These are phyloP conservation scores for Stachybotrys echinatus DNA, from an alignment of 2,329 filamentous ascomycete species.

Conservation along the genomic window DNA sequence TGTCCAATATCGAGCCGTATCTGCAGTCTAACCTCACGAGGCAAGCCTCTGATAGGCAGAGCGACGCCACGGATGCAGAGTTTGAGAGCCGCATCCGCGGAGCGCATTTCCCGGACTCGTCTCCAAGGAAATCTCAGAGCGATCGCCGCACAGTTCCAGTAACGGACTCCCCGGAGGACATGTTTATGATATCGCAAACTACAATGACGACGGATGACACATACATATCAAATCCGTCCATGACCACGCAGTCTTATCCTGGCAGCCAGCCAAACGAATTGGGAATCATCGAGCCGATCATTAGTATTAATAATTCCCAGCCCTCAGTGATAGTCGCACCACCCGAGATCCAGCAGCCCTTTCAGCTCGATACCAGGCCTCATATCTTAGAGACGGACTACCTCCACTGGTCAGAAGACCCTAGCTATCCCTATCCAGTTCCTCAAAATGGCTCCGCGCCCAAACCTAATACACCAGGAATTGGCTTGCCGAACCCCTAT, in stretches of 20 bases:
- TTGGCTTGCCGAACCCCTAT: conserved; percentile 48
- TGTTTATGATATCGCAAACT: conserved; percentile 42
- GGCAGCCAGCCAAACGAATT: conserved; percentile 8
- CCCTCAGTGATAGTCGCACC: conserved; percentile 4
- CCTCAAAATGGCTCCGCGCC: not conserved
- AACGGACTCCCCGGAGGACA: conserved; percentile 29
- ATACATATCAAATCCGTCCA: conserved; percentile 23
- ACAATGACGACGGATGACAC: conserved; percentile 31
- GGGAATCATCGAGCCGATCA: not conserved
- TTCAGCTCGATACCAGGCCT: conserved; percentile 31
- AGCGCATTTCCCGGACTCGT: conserved; percentile 22
- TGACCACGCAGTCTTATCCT: conserved; percentile 20
- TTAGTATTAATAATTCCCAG: not conserved
- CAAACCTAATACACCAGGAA: conserved; percentile 2
- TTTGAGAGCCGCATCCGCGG: conserved; percentile 43
- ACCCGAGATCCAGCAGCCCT: conserved; percentile 17
- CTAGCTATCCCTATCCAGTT: conserved; percentile 45
- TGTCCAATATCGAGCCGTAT: conserved; percentile 9
- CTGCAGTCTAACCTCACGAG: conserved; percentile 20
- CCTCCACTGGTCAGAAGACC: conserved; percentile 53
- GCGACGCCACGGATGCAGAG: conserved; percentile 27
- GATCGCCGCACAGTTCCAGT: not conserved
- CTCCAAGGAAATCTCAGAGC: conserved; percentile 4
- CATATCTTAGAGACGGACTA: conserved; percentile 53
- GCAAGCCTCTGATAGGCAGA: conserved; percentile 19